A percentile compares a stretch with the other conserved stretches of the same genome.
These are phyloP conservation scores for Colletotrichum plurivorum DNA, from an alignment of 2,329 filamentous ascomycete species.

Conservation along the genomic window DNA sequence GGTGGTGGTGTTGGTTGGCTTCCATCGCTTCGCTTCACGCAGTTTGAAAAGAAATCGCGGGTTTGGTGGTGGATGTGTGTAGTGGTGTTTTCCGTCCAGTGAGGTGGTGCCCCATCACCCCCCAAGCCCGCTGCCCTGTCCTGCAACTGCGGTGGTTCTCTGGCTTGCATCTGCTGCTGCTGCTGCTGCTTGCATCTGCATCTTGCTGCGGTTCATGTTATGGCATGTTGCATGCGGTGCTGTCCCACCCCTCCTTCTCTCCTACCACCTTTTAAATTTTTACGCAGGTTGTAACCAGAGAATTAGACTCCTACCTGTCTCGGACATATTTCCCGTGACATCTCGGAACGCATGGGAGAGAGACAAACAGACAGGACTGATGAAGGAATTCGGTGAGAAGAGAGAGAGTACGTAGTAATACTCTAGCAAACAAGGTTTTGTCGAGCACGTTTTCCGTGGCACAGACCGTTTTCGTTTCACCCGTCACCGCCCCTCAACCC, in stretches of 20 bases:
- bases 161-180: conserved; percentile 6
- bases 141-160: neutral
- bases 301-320: neutral
- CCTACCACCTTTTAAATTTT: neutral
- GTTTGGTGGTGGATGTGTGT: neutral
- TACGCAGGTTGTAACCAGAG: too few relatives aligned
- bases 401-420: neutral
- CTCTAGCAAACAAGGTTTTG: conserved; percentile 28
- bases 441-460: conserved; percentile 26
- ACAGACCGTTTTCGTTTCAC: conserved; percentile 39
- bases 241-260: conserved; percentile 12
- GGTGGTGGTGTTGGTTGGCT: neutral
- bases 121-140: conserved; percentile 4
- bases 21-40: too few relatives aligned
- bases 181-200: conserved; percentile 31
- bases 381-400: neutral
- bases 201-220: conserved; percentile 34
- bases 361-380: neutral
- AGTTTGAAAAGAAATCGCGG: too few relatives aligned
- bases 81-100: conserved; percentile 49
- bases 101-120: conserved; percentile 60
- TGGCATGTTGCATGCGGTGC: conserved; percentile 29
- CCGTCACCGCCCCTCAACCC: conserved; percentile 25
- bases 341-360: conserved; percentile 9
- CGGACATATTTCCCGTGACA: conserved; percentile 9